These are phyloP conservation scores for Leccinum fuscescens DNA, from an alignment of 1,284 basidiomycete species.

Conservation along the genomic window DNA sequence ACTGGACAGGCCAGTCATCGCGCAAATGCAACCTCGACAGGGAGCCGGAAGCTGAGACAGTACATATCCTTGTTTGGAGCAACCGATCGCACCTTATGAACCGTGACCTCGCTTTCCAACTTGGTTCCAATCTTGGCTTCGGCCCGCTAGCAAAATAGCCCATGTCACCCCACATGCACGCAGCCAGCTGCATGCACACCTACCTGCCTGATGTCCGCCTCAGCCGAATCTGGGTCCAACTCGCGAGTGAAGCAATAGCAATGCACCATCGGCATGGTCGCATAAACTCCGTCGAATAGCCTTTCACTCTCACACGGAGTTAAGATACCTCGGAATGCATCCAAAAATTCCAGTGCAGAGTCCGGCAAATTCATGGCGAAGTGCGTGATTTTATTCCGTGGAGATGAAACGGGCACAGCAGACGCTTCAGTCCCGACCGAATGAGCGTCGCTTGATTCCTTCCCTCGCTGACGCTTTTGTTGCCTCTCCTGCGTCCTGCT, in stretches of 20 bases:
- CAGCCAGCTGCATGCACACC: conserved; percentile 25
- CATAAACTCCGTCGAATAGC: conserved; percentile 47
- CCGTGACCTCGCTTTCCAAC: conserved; percentile 51
- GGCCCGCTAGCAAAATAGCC: conserved; percentile 58
- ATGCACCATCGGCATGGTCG: conserved; percentile 86
- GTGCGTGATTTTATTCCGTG: conserved; percentile 69
- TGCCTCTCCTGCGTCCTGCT: conserved; percentile 44
- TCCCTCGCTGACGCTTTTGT: conserved; percentile 32
- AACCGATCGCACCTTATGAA: conserved; percentile 88
- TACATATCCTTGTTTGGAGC: conserved; percentile 99
- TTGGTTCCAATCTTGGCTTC: conserved; percentile 61
- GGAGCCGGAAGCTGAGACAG: conserved; percentile 90
- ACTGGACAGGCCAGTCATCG: conserved; percentile 7
- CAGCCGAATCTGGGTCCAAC: conserved; percentile 65
- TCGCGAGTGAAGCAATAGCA: conserved; percentile 97
- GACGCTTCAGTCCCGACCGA: conserved; percentile 2
- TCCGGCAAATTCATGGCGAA: conserved; percentile 98
- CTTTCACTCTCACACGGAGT: conserved; percentile 35
- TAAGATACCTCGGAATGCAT: conserved; percentile 80
- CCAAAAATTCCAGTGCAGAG: conserved; percentile 86
- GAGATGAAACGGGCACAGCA: conserved; percentile 13
- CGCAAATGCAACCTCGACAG: conserved; percentile 53
- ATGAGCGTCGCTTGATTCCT: conserved; percentile 10
- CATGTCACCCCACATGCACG: conserved; percentile 7
- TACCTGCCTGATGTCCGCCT: conserved; percentile 79